Evolutionary conservation across 192 early-diverging fungal genomes (phyloP), one percentile per base, ranked within the genome.

Genomic region (Phycomyces nitens): DNA sequence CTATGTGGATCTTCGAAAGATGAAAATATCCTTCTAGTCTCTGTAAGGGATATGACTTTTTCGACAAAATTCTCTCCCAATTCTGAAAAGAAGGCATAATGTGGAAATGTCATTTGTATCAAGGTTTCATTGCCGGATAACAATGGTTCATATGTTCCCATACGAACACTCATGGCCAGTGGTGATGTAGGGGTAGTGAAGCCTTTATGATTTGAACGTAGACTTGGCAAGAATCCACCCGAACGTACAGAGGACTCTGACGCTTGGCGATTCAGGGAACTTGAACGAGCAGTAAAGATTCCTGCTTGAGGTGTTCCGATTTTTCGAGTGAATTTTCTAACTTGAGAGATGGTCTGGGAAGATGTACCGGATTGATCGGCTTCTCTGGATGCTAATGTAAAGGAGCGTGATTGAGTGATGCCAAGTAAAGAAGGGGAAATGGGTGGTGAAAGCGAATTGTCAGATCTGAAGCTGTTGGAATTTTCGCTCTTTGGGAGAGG

Each of bases 1-100:
- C 65, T 68, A 10, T 53, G 53, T 15, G 61, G 66, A 21, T 73
- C 63, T 54, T 73, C 65, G 55, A 27, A 52, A 9, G 65, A 52
- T 49, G 50, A 60, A 43, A 62, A 67, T 23, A 73, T 29, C 40
- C 67, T 60, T 23, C 71, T 59, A 5, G 51, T 51, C 14, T 57
- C 47, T 15, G 61, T 53, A 15, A 69, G 10, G 18, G 21, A 23
- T 8, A 62, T 56, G 0, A 69, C 68, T 26, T 56, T 23, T 5
- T 16, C 29, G 15, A 63, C 38, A 56, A 69, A 69, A 1, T 51
- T 34, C 1, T 16, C 49, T 10, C 43, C 61, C 39, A 69, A 39
- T 56, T 56, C 68, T 9, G 68, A 69, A 5, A 69, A 42, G 2
- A 69, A 42, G 8, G 60, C 54, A 18, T 69, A 57, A 24, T 69